Evolutionary conservation across 2,329 filamentous ascomycete genomes (phyloP).

Genomic region (Trichophyton simii): DNA sequence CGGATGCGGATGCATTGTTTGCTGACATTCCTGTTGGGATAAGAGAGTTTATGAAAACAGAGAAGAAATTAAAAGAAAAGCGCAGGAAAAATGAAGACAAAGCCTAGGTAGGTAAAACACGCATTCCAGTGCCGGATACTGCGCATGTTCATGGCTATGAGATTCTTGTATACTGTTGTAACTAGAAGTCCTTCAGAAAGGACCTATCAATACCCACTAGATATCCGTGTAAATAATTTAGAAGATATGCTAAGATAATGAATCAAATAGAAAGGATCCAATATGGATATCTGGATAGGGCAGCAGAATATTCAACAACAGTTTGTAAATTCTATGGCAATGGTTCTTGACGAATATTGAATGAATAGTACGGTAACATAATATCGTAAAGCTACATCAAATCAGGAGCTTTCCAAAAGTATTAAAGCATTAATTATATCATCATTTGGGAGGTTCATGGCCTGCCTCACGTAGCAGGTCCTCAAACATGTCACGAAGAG

Average conservation of each 20-base stretch:
- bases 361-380: not conserved
- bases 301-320: not conserved
- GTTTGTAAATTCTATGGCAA: not conserved
- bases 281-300: too few relatives aligned
- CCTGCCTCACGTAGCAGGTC: not conserved
- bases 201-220: not conserved
- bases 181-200: too few relatives aligned
- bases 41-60: constrained; percentile 90
- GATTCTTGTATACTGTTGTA: too few relatives aligned
- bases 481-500: not conserved
- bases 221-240: not conserved
- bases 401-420: not conserved
- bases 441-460: not conserved
- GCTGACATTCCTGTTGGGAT: constrained; percentile 80
- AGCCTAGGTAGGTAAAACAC: not conserved
- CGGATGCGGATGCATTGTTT: constrained; percentile 50
- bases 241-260: not conserved
- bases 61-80: constrained; percentile 75
- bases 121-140: too few relatives aligned
- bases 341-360: not conserved
- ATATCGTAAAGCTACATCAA: not conserved
- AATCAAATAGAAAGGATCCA: too few relatives aligned
- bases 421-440: not conserved
- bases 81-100: constrained; percentile 40
- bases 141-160: too few relatives aligned